phyloP scores from a whole-genome alignment of 345 rosid genomes.

The Hevea brasiliensis region DNA sequence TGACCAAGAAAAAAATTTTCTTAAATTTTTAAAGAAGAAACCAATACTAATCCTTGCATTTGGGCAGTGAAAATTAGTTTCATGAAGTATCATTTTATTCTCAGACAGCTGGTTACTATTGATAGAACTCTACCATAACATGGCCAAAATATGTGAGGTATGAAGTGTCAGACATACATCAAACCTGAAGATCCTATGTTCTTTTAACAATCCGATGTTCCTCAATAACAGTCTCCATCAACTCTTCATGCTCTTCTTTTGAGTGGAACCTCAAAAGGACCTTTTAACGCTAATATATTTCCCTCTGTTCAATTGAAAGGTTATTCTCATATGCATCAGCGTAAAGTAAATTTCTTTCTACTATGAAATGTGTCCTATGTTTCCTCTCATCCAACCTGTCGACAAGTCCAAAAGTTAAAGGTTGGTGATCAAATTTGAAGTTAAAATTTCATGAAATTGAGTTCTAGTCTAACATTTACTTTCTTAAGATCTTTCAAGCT shows the following conservation, averaged over 20 bases:
- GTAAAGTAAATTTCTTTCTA: constrained; percentile 80
- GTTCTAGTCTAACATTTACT: background rate
- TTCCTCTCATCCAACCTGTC: constrained; percentile 95
- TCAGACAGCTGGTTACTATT: no score
- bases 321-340: constrained; percentile 67
- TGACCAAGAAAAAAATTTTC: no score
- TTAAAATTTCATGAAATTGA: background rate
- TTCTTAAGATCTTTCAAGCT: background rate
- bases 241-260: constrained; percentile 80
- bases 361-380: constrained; percentile 81
- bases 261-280: constrained; percentile 83
- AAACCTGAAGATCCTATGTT: constrained; percentile 89
- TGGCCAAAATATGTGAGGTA: no score
- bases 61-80: no score
- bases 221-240: constrained; percentile 63
- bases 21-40: no score
- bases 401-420: constrained; percentile 16
- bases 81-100: no score
- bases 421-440: background rate
- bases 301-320: constrained; percentile 69
- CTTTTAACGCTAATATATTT: constrained; percentile 62
- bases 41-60: no score
- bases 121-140: no score
- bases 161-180: constrained; percentile 12
- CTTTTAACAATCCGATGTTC: constrained; percentile 69